Evolutionary conservation across 2,329 filamentous ascomycete genomes (phyloP).

Genomic region (Arthrobotrys iridis): DNA sequence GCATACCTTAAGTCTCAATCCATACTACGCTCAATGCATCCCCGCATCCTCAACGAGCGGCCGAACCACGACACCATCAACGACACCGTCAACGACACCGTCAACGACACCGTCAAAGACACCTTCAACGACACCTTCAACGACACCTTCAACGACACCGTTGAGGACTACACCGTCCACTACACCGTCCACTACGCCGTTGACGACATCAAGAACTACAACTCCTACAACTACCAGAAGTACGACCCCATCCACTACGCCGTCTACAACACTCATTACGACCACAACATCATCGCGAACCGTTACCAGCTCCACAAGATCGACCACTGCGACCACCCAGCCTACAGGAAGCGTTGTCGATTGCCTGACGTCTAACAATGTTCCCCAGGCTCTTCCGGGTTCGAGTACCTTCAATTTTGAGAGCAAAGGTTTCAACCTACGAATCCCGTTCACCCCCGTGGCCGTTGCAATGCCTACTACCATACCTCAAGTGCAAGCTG

Average conservation of each 20-base stretch:
- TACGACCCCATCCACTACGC: background rate
- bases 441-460: constrained; percentile 59
- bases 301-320: background rate
- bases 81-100: background rate
- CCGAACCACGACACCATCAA: background rate
- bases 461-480: constrained; percentile 61
- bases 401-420: constrained; percentile 36
- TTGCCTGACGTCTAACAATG: constrained; percentile 8
- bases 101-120: background rate
- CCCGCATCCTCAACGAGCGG: background rate
- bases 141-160: background rate
- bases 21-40: constrained; percentile 24
- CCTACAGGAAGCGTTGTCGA: background rate
- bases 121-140: background rate
- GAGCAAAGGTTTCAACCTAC: constrained; percentile 60
- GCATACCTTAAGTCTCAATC: constrained; percentile 8
- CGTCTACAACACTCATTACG: background rate
- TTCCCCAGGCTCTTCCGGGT: constrained; percentile 10
- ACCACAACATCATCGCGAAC: background rate
- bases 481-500: constrained; percentile 62
- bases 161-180: too few species aligned
- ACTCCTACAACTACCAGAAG: background rate
- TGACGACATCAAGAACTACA: background rate
- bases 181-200: too few species aligned
- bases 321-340: background rate